Evolutionary conservation across 106 monocot species (phyloP), one percentile per base, ranked within the genome.

Genomic region (Ottelia alismoides): DNA sequence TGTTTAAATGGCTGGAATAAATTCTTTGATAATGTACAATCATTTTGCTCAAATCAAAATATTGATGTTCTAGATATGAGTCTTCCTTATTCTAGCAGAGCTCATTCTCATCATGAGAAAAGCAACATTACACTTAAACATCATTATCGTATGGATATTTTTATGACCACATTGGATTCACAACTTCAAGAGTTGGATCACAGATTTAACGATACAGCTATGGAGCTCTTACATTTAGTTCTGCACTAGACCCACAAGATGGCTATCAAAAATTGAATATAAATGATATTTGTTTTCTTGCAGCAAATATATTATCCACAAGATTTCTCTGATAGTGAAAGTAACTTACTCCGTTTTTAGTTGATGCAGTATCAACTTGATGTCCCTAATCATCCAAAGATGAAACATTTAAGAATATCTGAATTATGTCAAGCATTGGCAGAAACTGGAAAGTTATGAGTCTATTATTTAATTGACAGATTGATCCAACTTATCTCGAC

Each of bases 151-250:
- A 17, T 53, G 11, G 53, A 53, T 5, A 28, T 53, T 14, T 53
- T 5, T 22, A 1, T 28, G 0, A 1, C 53, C 16, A 28, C 17
- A 28, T n/a, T 28, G 20, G 56, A 56, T 20, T 19, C 2, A 1
- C 56, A 56, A 20, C 21, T 31, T 1, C 32, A 56, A 3, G 56
- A 56, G 32, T 35, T 56, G 21, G 32, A 56, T 56, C 2, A 56
- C 20, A 56, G 31, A 21, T 56, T 56, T 23, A 32, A 43, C 16
- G 16, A 43, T 43, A 7, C 6, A 7, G 40, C 16, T 6, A 43
- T 43, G 6, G 40, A 43, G 6, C 16, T 43, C 10, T 43, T 43
- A 43, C 16, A 16, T 16, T 43, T 7, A 16, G 40, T 7, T 43
- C 40, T 16, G 6, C 40, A 7, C 40, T 56, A 9, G 14, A 19